A percentile compares a stretch with the other conserved stretches of the same genome.
Conservation (phyloP, 176 grass and related monocot genomes). For the Poa annua region DNA sequence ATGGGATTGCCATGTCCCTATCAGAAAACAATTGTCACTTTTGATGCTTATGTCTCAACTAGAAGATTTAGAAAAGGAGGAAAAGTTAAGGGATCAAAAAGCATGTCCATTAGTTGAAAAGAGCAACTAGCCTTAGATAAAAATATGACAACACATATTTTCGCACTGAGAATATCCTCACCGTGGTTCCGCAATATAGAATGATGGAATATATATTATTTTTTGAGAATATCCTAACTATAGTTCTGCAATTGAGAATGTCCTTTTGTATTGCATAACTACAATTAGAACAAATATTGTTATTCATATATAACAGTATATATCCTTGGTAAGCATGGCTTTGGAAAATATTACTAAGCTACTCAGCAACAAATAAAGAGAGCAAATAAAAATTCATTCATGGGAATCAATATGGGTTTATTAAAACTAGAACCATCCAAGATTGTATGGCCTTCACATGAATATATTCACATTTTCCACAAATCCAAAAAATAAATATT, state of each 20-base stretch:
- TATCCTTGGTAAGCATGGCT: too few species aligned
- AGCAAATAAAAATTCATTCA: too few species aligned
- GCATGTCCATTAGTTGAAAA: slow-evolving; percentile 11
- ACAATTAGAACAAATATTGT: neutral
- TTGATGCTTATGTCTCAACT: slow-evolving; percentile 45
- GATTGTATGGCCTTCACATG: too few species aligned
- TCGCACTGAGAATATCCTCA: neutral
- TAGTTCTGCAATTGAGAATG: neutral
- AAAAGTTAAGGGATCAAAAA: neutral
- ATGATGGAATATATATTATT: neutral
- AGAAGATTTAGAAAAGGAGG: slow-evolving; percentile 37
- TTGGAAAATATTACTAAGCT: too few species aligned
- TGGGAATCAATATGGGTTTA: too few species aligned
- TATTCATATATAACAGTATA: neutral
- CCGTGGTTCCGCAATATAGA: neutral
- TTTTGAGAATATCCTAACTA: neutral
- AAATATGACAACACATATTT: neutral
- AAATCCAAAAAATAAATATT: too few species aligned
- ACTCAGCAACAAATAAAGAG: too few species aligned
- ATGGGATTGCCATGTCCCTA: slow-evolving; percentile 14
- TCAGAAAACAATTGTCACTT: slow-evolving; percentile 25
- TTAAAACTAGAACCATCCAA: too few species aligned
- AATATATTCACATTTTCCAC: too few species aligned
- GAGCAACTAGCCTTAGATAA: neutral
- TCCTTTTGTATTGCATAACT: neutral